These are phyloP conservation scores for Tripterygium wilfordii DNA, from an alignment of 177 flowering plant species.

Conservation along the genomic window DNA sequence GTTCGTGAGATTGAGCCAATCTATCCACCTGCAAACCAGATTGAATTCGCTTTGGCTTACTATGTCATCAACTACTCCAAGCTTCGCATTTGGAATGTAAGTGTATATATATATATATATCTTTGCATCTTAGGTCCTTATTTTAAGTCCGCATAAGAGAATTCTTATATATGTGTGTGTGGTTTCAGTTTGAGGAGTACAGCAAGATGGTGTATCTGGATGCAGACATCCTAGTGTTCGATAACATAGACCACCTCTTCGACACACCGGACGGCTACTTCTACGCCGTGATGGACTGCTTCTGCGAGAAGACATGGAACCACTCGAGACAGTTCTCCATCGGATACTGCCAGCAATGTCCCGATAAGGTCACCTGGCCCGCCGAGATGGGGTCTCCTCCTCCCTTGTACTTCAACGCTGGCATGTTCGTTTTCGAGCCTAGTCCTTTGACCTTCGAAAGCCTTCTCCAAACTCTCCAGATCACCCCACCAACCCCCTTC, in stretches of 20 bases:
- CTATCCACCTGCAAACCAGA: conserved; percentile 55
- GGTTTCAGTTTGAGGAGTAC: conserved; percentile 53
- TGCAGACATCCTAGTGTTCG: conserved; percentile 71
- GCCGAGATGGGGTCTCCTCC: conserved; percentile 57
- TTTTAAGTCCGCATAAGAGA: background rate
- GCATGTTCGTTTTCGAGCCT: conserved; percentile 75
- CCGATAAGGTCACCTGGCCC: conserved; percentile 60
- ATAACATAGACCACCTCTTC: conserved; percentile 69
- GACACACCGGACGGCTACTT: conserved; percentile 47
- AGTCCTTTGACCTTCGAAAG: conserved; percentile 38
- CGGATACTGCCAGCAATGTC: conserved; percentile 80
- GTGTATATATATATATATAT: conserved; percentile 7
- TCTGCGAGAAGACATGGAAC: conserved; percentile 74
- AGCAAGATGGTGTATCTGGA: conserved; percentile 67
- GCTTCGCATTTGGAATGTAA: conserved; percentile 72
- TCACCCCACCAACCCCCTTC: conserved; percentile 57
- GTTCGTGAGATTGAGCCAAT: conserved; percentile 65
- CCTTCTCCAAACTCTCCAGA: conserved; percentile 44
- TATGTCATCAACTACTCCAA: conserved; percentile 81
- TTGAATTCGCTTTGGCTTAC: conserved; percentile 60
- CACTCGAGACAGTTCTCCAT: conserved; percentile 48
- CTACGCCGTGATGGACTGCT: conserved; percentile 73
- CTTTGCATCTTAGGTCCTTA: background rate
- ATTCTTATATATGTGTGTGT: background rate
- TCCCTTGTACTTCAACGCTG: conserved; percentile 69